phyloP scores from a whole-genome alignment of 1,284 basidiomycete genomes.

The Tylopilus sp. region DNA sequence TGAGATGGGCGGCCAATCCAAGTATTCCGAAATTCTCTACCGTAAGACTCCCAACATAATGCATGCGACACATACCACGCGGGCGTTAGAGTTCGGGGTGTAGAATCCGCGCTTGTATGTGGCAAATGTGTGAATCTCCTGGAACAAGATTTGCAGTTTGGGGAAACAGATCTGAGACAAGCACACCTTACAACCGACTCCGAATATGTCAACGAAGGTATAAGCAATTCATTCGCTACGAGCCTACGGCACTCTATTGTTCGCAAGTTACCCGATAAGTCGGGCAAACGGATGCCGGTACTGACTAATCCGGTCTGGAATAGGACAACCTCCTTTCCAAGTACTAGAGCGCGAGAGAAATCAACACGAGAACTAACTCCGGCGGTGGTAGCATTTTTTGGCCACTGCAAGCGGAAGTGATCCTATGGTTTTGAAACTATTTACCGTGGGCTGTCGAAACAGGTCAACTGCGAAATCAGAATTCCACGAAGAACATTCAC shows the following conservation, averaged over 20 bases:
- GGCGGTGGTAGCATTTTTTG: neutral
- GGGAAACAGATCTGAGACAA: slow-evolving; percentile 10
- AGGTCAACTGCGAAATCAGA: slow-evolving; percentile 4
- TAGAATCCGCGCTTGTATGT: slow-evolving; percentile 5
- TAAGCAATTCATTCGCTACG: slow-evolving; percentile 31
- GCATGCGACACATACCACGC: slow-evolving; percentile 14
- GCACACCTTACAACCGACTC: slow-evolving; percentile 30
- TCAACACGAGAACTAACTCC: neutral
- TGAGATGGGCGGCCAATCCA: slow-evolving; percentile 8
- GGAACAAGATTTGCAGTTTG: slow-evolving; percentile 25
- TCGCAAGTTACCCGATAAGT: slow-evolving; percentile 16
- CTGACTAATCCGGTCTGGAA: neutral
- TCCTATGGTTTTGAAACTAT: slow-evolving; percentile 6
- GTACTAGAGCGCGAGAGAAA: neutral
- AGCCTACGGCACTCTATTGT: slow-evolving; percentile 11
- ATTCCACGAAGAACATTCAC: slow-evolving; percentile 13
- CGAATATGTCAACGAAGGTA: slow-evolving; percentile 4
- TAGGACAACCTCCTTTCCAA: neutral
- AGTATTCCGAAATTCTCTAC: neutral
- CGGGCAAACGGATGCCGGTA: slow-evolving; percentile 5
- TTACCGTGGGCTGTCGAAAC: slow-evolving; percentile 11
- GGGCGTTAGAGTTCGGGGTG: slow-evolving; percentile 5
- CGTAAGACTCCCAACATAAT: neutral
- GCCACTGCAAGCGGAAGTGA: neutral
- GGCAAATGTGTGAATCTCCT: neutral